A percentile compares a stretch with the other conserved stretches of the same genome.
phyloP scores from a whole-genome alignment of 768 basidiomycete genomes.

The Lyophyllum semitale region DNA sequence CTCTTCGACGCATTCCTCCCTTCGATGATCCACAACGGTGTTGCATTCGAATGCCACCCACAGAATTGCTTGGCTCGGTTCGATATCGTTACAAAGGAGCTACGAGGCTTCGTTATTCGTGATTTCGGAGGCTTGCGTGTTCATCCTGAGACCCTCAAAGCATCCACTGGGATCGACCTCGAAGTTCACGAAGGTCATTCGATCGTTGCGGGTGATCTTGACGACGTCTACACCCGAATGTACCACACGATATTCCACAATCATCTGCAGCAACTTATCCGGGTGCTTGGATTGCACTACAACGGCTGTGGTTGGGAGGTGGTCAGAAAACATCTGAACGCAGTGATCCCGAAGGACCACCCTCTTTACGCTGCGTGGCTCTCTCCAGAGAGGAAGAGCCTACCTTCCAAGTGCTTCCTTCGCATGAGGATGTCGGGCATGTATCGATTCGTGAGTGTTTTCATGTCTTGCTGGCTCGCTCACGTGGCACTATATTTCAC shows the following conservation, averaged over 20 bases:
- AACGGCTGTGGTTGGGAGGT: constrained; percentile 55
- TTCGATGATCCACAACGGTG: constrained; percentile 52
- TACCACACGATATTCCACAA: constrained; percentile 63
- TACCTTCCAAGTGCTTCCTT: constrained; percentile 59
- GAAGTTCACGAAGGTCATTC: constrained; percentile 50
- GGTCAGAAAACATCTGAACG: constrained; percentile 45
- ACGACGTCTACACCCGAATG: constrained; percentile 58
- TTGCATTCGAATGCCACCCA: constrained; percentile 61
- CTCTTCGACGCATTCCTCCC: constrained; percentile 60
- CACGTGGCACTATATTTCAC: not conserved
- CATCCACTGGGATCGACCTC: constrained; percentile 50
- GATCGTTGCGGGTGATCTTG: constrained; percentile 49
- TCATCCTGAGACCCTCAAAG: constrained; percentile 49
- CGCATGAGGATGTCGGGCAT: constrained; percentile 59
- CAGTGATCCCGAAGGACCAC: constrained; percentile 47
- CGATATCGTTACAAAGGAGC: constrained; percentile 45
- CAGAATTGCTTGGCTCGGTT: constrained; percentile 63
- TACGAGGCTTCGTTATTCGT: constrained; percentile 57
- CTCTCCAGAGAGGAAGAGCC: constrained; percentile 44
- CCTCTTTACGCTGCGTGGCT: constrained; percentile 53
- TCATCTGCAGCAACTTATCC: constrained; percentile 59
- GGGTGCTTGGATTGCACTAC: constrained; percentile 58
- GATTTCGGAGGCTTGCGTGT: constrained; percentile 61
- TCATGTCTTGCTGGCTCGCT: not conserved
- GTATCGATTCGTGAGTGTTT: constrained; percentile 53